Evolutionary conservation across 176 grass and related monocot genomes (phyloP), one percentile per base, ranked within the genome.

Genomic region (Dactylis glomerata): DNA sequence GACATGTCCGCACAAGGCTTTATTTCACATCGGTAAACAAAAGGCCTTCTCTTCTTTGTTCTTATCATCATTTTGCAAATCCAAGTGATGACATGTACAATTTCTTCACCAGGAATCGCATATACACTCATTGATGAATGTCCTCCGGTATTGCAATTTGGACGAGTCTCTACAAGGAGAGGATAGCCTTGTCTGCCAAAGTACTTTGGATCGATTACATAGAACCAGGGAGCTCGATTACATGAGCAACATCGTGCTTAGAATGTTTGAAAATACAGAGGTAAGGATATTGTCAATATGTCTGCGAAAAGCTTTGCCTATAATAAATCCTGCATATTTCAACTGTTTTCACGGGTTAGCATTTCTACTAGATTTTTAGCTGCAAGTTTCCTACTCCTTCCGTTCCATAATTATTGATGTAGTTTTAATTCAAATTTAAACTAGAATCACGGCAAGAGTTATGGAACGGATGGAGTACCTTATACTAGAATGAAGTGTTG

Each of bases 41-140:
- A 34, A 57, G 27, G 8, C 26, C n/a, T 82, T 83, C 42, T 47
- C 41, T 84, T 62, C 34, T 88, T 85, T 82, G 42, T 69, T 87
- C 36, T 86, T 68, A 58, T 49, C 28, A 31, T 40, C 57, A n/a
- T 75, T 86, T 65, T 68, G 22, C 31, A 76, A 59, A 65, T 67
- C 51, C 59, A 69, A 32, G 26, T 89, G 62, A 63, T 82, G 67
- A 76, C 41, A 1, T 36, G 28, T 41, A 46, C 76, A 85, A 79
- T 78, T 85, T 89, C 19, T 82, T 26, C 57, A 64, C 30, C 86
- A 99, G 96, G 96, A 99, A 89, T 99, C 96, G 51, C 96, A 99
- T 91, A 99, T 99, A 94, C 96, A 99, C 69, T 99, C 96, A 26
- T 74, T 99, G 75, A 92, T 99, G 96, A 99, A 99, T 78, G 96